Evolutionary conservation across 2,329 filamentous ascomycete genomes (phyloP).

Genomic region (Acrocalymma vagum): DNA sequence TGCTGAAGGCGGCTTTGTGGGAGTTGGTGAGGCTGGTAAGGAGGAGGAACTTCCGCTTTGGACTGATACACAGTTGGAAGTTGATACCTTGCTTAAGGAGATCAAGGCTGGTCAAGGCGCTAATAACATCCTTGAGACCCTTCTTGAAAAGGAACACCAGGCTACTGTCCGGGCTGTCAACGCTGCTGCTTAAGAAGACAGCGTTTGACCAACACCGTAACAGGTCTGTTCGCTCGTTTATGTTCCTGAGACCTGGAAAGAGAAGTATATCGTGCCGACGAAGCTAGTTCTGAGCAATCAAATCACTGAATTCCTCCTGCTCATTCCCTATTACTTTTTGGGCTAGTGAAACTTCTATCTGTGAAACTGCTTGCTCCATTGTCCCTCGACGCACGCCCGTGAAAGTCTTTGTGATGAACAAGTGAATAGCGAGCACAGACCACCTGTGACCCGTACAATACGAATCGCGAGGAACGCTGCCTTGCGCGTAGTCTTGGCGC

Average conservation of each 20-base stretch:
- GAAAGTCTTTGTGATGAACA: constrained; percentile 1
- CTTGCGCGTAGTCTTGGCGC: too few species aligned
- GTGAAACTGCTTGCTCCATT: too few species aligned
- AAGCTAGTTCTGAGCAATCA: too few species aligned
- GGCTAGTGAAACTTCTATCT: too few species aligned
- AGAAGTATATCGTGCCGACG: too few species aligned
- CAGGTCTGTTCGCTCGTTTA: constrained; percentile 42
- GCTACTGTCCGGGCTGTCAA: constrained; percentile 53
- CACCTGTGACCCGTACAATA: neutral
- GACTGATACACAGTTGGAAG: constrained; percentile 87
- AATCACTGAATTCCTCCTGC: too few species aligned
- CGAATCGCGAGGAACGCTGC: too few species aligned
- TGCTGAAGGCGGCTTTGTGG: constrained; percentile 89
- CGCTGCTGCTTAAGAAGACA: constrained; percentile 45
- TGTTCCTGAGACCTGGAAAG: constrained; percentile 30
- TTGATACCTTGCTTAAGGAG: constrained; percentile 63
- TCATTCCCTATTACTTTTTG: too few species aligned
- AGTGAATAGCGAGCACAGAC: neutral
- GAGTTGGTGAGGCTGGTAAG: constrained; percentile 78
- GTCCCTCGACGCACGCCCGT: constrained; percentile 11
- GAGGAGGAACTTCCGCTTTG: constrained; percentile 77
- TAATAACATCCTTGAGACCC: constrained; percentile 56
- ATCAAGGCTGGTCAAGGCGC: constrained; percentile 59
- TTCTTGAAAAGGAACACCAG: constrained; percentile 57
- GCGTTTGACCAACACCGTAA: neutral